Conservation (phyloP, 176 grass and related monocot genomes). For the Rhynchospora pubera region DNA sequence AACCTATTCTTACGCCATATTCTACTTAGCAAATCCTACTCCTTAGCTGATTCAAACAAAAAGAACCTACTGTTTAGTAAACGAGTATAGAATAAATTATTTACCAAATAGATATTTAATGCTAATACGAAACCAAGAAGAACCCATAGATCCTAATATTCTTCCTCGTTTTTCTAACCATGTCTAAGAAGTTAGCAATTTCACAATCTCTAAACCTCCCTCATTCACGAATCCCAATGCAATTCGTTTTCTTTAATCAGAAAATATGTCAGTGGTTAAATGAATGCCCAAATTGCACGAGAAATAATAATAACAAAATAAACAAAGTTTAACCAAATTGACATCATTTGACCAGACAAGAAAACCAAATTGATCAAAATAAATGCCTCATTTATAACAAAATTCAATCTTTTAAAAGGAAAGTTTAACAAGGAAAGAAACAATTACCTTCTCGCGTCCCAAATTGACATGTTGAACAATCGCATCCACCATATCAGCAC, state of each 20-base stretch:
- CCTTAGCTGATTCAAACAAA: neutral
- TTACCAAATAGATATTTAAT: neutral
- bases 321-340: neutral
- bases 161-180: neutral
- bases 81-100: neutral
- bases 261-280: neutral
- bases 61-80: neutral
- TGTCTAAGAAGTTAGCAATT: neutral
- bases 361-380: conserved; percentile 3
- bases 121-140: neutral
- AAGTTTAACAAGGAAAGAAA: neutral
- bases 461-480: conserved; percentile 68
- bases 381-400: neutral
- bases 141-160: neutral
- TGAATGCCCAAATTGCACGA: neutral
- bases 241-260: neutral
- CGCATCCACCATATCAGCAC: conserved; percentile 71
- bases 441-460: conserved; percentile 67
- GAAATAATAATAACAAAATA: neutral
- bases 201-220: neutral
- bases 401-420: conserved; percentile 21
- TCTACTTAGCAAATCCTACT: neutral
- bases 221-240: neutral
- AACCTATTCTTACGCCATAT: neutral
- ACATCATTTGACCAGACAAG: neutral